Evolutionary conservation across 345 rosid genomes (phyloP), one percentile per base, ranked within the genome.

Genomic region (Crucihimalaya himalaica): DNA sequence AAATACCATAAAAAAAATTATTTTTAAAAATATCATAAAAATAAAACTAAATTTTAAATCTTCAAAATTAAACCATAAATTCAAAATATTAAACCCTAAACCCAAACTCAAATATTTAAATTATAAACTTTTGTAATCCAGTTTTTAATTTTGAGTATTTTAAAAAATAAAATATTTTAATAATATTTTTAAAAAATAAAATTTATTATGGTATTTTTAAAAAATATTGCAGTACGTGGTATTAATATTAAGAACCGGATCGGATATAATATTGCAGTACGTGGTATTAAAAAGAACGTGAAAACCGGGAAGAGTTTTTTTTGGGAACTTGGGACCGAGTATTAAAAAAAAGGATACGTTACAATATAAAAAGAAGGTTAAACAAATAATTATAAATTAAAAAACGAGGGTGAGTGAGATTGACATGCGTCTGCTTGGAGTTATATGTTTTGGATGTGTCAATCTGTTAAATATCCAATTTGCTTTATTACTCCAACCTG

Each of bases 361-460:
- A 53, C 57, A 29, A 15, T 29, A 19, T 31, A n/a, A 40, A 60
- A 51, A 35, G 27, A 39, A 8, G 8, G 42, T 16, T 31, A 18
- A 51, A 8, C 34, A 31, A 39, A 19, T 19, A 12, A 19, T 14
- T 31, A 42, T 32, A 1, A n/a, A 5, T 14, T 1, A 50, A 59
- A 14, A 72, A 58, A 39, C 9, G 14, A 58, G 59, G 54, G 70
- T 69, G 52, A 76, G 59, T 52, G 65, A 76, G 70, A 61, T 68
- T 68, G 70, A 45, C 58, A 76, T 62, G 59, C 58, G 5, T 45
- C 52, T 76, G 63, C 42, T 69, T 75, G 74, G 79, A 68, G 18
- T 45, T 45, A 18, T 45, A 53, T 62, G 74, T 53, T 62, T 69
- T 76, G 79, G 74, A 29, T 60, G 55, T 67, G 73, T 67, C 47